Evolutionary conservation across 2,329 filamentous ascomycete genomes (phyloP).

Genomic region (Sarocladium strictum): DNA sequence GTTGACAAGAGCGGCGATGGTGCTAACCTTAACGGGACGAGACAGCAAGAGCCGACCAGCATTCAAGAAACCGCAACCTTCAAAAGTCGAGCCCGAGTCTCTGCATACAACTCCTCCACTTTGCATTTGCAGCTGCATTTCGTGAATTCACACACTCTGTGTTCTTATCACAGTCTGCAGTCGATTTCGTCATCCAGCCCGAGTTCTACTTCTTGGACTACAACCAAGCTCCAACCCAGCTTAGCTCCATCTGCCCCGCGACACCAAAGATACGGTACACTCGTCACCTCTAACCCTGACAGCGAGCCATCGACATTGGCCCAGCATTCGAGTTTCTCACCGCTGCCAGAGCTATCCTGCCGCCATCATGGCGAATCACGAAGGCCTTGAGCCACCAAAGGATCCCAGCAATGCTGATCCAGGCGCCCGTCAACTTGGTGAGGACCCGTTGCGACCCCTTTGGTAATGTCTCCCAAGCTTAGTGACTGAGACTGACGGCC

Average conservation of each 20-base stretch:
- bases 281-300: neutral
- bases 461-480: neutral
- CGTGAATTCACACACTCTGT: neutral
- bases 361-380: slow-evolving; percentile 22
- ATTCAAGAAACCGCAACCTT: neutral
- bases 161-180: neutral
- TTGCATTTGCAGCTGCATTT: neutral
- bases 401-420: slow-evolving; percentile 39
- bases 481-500: slow-evolving; percentile 18
- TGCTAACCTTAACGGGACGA: neutral
- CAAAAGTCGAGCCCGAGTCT: neutral
- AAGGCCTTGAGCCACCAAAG: slow-evolving; percentile 26
- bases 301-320: neutral
- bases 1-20: neutral
- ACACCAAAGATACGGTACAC: neutral
- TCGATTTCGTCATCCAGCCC: neutral
- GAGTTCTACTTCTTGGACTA: neutral
- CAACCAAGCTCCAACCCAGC: neutral
- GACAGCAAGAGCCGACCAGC: neutral
- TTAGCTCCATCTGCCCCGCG: slow-evolving; percentile 8
- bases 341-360: neutral
- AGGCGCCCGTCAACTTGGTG: slow-evolving; percentile 56
- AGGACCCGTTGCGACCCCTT: slow-evolving; percentile 9
- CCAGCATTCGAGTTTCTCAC: neutral
- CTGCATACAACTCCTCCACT: neutral